Percentiles rank a stretch among this genome's conserved stretches.
phyloP scores from a whole-genome alignment of 345 rosid species.

The Populus ilicifolia region DNA sequence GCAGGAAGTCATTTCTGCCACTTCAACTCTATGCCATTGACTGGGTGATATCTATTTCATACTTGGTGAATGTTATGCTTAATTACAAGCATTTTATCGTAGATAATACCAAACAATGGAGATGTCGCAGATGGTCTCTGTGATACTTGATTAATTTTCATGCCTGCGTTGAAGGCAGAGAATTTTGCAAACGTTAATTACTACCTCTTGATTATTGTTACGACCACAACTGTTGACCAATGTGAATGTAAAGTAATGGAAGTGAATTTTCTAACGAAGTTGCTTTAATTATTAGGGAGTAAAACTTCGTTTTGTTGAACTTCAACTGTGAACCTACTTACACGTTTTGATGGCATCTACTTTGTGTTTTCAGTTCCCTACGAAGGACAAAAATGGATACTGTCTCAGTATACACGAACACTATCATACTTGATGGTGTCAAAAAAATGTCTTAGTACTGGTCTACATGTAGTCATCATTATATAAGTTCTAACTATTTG shows the following conservation, averaged over 20 bases:
- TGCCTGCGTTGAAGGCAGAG: neutral
- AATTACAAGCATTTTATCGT: neutral
- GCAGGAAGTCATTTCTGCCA: neutral
- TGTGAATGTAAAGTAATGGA: neutral
- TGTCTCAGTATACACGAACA: neutral
- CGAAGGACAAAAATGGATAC: too few relatives aligned
- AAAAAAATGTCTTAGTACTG: neutral
- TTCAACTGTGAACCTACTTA: neutral
- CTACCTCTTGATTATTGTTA: neutral
- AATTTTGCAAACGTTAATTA: neutral
- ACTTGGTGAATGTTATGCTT: neutral
- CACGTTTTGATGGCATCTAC: neutral
- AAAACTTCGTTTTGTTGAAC: neutral
- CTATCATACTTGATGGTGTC: neutral
- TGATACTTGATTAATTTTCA: neutral
- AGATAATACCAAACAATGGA: neutral
- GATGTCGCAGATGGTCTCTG: neutral
- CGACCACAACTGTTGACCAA: neutral
- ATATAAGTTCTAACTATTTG: too few relatives aligned
- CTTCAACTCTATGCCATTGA: neutral
- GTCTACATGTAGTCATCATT: neutral
- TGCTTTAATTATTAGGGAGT: neutral
- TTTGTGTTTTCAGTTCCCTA: too few relatives aligned
- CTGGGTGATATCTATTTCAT: neutral
- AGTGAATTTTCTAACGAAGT: neutral